These are phyloP conservation scores for Backusella tarrabulga DNA, from an alignment of 192 early-diverging fungal species.

Conservation along the genomic window DNA sequence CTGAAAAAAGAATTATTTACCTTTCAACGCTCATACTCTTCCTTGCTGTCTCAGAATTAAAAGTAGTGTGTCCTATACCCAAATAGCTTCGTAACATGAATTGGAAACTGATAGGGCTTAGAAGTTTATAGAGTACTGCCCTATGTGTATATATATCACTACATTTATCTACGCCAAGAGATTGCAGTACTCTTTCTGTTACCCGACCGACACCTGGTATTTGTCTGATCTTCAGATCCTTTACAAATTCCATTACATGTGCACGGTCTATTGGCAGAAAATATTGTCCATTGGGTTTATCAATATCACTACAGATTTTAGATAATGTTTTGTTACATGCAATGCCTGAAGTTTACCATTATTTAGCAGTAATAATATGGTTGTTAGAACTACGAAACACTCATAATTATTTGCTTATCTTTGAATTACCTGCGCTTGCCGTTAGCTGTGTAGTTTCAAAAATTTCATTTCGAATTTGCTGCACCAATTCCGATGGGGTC, in stretches of 20 bases:
- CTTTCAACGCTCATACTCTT: conserved; percentile 55
- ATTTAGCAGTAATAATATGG: background rate
- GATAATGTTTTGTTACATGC: conserved; percentile 54
- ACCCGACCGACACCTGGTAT: conserved; percentile 53
- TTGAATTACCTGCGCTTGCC: conserved; percentile 37
- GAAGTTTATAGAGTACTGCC: conserved; percentile 43
- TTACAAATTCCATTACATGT: conserved; percentile 46
- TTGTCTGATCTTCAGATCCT: conserved; percentile 51
- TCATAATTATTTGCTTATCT: background rate
- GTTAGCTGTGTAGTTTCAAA: conserved; percentile 40
- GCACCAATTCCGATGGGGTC: conserved; percentile 40
- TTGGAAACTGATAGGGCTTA: conserved; percentile 43
- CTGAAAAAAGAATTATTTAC: conserved; percentile 11
- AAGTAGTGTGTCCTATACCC: conserved; percentile 45
- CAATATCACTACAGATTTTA: conserved; percentile 55
- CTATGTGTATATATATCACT: conserved; percentile 42
- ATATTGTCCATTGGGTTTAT: conserved; percentile 74
- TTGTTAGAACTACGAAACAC: background rate
- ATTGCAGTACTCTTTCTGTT: conserved; percentile 51
- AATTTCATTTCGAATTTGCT: conserved; percentile 55
- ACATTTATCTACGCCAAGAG: conserved; percentile 53
- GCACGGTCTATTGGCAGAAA: conserved; percentile 39
- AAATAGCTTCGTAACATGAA: conserved; percentile 45
- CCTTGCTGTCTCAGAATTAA: conserved; percentile 34
- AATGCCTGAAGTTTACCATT: conserved; percentile 20